These are phyloP conservation scores for Angophora floribunda DNA, from an alignment of 345 rosid genomes.

Conservation along the genomic window DNA sequence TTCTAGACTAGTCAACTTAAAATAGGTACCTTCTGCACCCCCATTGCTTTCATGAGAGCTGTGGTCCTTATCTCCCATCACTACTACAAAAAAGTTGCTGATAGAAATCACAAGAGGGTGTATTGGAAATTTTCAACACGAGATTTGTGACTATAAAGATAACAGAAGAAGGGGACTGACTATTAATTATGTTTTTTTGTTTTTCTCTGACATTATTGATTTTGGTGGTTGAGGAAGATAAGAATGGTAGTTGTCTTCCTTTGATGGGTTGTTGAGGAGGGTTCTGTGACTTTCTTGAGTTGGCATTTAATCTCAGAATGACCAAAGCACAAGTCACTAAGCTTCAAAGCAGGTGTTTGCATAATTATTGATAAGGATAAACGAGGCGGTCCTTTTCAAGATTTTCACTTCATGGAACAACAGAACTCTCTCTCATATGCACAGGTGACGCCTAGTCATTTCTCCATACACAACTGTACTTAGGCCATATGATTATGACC, in stretches of 20 bases:
- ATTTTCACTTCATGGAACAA: neutral
- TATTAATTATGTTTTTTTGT: neutral
- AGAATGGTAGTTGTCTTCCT: constrained; percentile 15
- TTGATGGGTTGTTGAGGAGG: constrained; percentile 5
- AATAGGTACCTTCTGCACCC: neutral
- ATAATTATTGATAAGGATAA: neutral
- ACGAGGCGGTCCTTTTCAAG: neutral
- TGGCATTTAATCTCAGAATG: neutral
- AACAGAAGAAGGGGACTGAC: neutral
- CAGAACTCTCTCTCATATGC: neutral
- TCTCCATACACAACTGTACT: neutral
- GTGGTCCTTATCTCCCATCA: neutral
- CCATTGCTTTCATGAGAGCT: neutral
- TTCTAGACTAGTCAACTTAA: neutral
- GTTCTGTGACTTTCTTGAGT: constrained; percentile 5
- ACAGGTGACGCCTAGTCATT: neutral
- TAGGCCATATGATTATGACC: neutral
- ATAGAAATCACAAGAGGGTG: neutral
- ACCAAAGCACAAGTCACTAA: neutral
- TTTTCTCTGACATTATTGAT: neutral
- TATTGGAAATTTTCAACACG: neutral
- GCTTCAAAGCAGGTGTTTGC: neutral
- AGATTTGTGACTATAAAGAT: neutral
- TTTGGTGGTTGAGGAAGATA: constrained; percentile 3
- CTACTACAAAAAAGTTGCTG: neutral